Conservation (phyloP, 2,329 filamentous ascomycete genomes). For the Apiospora saccharicola region DNA sequence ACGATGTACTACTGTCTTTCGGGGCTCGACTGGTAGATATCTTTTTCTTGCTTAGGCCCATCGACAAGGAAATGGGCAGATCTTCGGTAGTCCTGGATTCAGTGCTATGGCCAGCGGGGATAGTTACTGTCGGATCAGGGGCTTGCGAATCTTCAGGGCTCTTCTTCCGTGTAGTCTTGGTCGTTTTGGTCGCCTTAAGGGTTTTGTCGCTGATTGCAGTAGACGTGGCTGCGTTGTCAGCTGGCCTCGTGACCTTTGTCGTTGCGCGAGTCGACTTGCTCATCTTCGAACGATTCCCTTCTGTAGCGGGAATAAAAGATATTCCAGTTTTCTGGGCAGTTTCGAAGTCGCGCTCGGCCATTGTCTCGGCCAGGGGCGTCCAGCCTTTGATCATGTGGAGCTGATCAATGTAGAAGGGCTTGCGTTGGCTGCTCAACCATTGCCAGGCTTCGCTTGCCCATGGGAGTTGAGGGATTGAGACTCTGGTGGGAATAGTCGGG, state of each 20-base stretch:
- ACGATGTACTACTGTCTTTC: background rate
- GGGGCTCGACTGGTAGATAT: background rate
- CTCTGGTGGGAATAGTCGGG: background rate
- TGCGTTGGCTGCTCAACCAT: slow-evolving; percentile 25
- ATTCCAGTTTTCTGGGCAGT: background rate
- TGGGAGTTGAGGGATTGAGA: slow-evolving; percentile 20
- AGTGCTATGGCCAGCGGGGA: background rate
- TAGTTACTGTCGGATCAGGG: background rate
- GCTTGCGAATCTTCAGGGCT: background rate
- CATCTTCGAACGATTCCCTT: background rate
- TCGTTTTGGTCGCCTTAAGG: background rate
- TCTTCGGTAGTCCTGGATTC: background rate
- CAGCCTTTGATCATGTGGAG: slow-evolving; percentile 28
- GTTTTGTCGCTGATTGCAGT: background rate
- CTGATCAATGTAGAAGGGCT: slow-evolving; percentile 30
- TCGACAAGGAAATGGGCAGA: background rate
- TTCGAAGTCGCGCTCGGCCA: background rate
- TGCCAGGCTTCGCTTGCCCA: slow-evolving; percentile 23
- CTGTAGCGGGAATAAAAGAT: background rate
- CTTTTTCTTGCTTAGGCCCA: background rate
- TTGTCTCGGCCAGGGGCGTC: background rate
- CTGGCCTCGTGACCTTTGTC: background rate
- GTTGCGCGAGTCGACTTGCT: background rate
- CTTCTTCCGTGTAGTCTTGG: background rate
- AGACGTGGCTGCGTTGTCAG: background rate